These are phyloP conservation scores for Allomyces macrogynus DNA, from an alignment of 192 early-diverging fungal species.

Conservation along the genomic window DNA sequence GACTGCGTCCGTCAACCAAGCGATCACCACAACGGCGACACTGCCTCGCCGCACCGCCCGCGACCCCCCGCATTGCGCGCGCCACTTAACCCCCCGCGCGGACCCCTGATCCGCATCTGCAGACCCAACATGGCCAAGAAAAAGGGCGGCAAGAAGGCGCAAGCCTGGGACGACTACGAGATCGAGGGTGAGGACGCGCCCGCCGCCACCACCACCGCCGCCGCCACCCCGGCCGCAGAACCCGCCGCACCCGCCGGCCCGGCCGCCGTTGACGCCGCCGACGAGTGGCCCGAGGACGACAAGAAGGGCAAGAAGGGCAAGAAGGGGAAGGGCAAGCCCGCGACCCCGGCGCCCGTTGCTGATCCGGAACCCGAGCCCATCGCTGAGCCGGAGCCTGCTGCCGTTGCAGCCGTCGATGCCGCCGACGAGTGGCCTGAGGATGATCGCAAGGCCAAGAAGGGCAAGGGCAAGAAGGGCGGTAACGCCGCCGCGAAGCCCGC, in stretches of 20 bases:
- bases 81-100: too few relatives aligned
- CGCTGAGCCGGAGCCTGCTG: conserved; percentile 7
- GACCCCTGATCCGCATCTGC: too few relatives aligned
- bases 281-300: conserved; percentile 12
- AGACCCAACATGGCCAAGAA: conserved; percentile 2
- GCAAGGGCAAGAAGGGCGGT: conserved; percentile 35
- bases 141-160: conserved; percentile 4
- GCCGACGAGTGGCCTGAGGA: conserved; percentile 8
- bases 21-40: too few relatives aligned
- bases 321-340: not conserved
- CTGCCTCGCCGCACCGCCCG: too few relatives aligned
- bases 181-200: not conserved
- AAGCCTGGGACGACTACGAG: not conserved
- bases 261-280: not conserved
- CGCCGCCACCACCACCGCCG: not conserved
- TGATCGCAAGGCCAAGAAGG: conserved; percentile 12
- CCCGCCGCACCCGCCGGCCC: not conserved
- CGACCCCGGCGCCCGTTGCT: too few relatives aligned
- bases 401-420: not conserved
- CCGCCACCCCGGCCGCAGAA: not conserved
- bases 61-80: too few relatives aligned
- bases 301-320: not conserved
- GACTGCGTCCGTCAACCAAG: too few relatives aligned
- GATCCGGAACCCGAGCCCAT: conserved; percentile 9
- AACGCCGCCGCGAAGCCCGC: conserved; percentile 18